Base-by-base conservation (phyloP, 805 yeast genomes). In the Metschnikowia peoriensis region DNA sequence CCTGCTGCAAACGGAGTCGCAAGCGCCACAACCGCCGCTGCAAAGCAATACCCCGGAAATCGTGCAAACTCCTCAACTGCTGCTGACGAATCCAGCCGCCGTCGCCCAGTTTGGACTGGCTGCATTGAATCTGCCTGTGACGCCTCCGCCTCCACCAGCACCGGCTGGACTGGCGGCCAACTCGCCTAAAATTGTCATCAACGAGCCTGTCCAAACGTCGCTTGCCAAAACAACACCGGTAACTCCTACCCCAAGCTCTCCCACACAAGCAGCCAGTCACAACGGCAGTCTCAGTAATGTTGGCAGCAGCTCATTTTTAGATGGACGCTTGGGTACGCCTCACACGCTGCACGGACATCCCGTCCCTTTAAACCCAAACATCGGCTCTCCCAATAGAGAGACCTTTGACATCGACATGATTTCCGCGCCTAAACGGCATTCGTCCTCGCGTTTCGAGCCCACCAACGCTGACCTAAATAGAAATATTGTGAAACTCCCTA, bases 371-470 rank as follows among this genome's bases (percentile, higher is more conserved):
- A 34, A 77, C 78, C 64, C 89, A 78, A 63, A 76, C 81, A 61
- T 70, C 83, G 51, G 83, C 7, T 76, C 86, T 2, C 86, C 87
- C 37, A 76, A 85, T 29, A 83, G 82, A 64, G 88, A 87, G 59
- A 84, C 75, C 41, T 77, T 81, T 55, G 89, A 89, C 59, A 78
- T 92, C 52, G 98, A 92, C 63, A 79, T 92, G 60, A 86, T 92
- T 48, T 84, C 66, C 17, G 67, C 77, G 2, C 97, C 97, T 22
- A 90, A 88, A 65, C 83, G 98, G 66, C 98, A 93, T 67, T 87
- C 93, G 47, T 88, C 96, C 29, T 89, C 96, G 35, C 79, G 97
- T 60, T 90, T 94, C 60, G 97, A 92, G 68, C 89, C 96, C 9
- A 59, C 70, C 15, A 80, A 87, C 7, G 58, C 65, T 14, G 78